Base-by-base conservation (phyloP, 805 yeast species). In the Starmerella stigmatis region DNA sequence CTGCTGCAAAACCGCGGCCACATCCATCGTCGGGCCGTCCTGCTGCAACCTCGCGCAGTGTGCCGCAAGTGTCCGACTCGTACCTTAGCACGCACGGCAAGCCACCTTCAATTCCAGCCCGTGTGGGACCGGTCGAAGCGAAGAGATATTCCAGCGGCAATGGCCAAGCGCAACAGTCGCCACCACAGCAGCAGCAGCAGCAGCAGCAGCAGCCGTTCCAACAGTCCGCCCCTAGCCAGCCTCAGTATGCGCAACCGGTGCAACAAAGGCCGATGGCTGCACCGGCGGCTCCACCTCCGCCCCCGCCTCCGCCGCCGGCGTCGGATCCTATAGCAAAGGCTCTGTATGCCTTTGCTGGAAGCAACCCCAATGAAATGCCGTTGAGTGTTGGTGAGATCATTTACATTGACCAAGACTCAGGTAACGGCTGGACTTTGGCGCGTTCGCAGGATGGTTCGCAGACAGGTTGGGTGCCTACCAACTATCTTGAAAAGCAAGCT, bases 391-490 rank as follows among this genome's bases (percentile, higher is more conserved):
- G 83, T 48, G 82, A 83, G 36, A 68, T 85, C 38, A 78, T 89
- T 29, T 76, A 76, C 50, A 76, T 92, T 27, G 66, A 78, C 3
- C 79, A 74, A 58, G 77, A 81, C 52, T 84, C 81, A 46, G 78
- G 79, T 37, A 88, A 84, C 50, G 95, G 96, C 15, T 92, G 99
- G 99, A 89, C 94, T 56, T 70, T 92, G 47, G 96, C 86, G 9
- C 82, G 81, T 60, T 70, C 76, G 27, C 61, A 80, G 49, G 88
- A 81, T 57, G 92, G 83, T 32, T 59, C 79, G 1, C 74, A 69
- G 46, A 92, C 86, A 61, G 99, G 99, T 5, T 92, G 98, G 98
- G 89, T 92, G 11, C 99, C 99, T 12, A 81, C 92, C 19, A 83
- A 88, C n/a, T 92, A 88, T 60, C 76, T 89, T 58, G 77, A 68